Percentiles rank a stretch among this genome's conserved stretches.
Conservation (phyloP, 441 rosid genomes). For the Monsonia emarginata region DNA sequence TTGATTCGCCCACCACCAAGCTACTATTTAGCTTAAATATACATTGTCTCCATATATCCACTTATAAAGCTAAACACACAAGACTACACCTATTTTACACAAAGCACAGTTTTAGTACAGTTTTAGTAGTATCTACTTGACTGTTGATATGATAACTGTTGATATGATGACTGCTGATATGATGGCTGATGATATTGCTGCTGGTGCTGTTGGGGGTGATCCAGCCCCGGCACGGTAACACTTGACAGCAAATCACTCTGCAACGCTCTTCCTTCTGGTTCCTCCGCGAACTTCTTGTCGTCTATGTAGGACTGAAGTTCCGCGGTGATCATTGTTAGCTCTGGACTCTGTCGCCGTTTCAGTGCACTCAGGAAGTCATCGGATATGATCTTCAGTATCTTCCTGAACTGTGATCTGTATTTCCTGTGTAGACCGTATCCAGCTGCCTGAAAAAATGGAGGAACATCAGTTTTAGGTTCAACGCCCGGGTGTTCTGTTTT, state of each 20-base stretch:
- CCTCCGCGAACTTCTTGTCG: slow-evolving; percentile 44
- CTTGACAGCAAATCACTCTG: slow-evolving; percentile 34
- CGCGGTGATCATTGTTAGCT: slow-evolving; percentile 31
- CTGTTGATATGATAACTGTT: not conserved
- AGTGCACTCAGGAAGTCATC: slow-evolving; percentile 47
- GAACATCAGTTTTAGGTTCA: not conserved
- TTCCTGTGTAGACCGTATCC: slow-evolving; percentile 54
- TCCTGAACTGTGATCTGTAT: slow-evolving; percentile 60
- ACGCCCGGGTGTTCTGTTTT: not conserved
- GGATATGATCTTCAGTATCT: slow-evolving; percentile 39
- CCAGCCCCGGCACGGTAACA: slow-evolving; percentile 27
- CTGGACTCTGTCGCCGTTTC: slow-evolving; percentile 33
- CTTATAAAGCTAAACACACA: too few relatives aligned
- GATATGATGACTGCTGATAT: not conserved
- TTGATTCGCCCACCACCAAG: too few relatives aligned
- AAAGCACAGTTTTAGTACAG: not conserved
- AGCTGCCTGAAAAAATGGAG: slow-evolving; percentile 46
- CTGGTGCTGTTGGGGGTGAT: not conserved
- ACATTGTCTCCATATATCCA: too few relatives aligned
- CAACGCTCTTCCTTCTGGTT: slow-evolving; percentile 58
- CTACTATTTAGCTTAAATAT: too few relatives aligned
- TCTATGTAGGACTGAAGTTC: slow-evolving; percentile 52
- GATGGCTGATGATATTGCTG: slow-evolving; percentile 8
- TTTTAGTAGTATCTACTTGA: not conserved
- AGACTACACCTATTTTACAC: too few relatives aligned